phyloP scores from a whole-genome alignment of 768 basidiomycete genomes.

The Collybia nuda region DNA sequence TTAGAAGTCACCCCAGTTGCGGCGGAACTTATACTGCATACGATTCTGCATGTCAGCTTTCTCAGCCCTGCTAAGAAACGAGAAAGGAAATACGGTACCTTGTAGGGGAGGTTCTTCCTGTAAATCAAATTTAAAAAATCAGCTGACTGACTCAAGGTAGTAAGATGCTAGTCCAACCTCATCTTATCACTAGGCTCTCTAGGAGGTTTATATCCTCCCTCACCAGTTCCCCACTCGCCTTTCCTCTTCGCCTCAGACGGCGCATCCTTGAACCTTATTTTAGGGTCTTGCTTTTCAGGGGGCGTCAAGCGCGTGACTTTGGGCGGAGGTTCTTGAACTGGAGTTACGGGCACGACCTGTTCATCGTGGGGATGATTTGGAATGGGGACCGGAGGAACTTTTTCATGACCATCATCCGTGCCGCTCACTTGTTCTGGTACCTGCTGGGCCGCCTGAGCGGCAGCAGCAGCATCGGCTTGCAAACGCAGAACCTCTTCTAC shows the following conservation, averaged over 20 bases:
- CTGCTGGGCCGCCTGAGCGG: constrained; percentile 17
- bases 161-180: constrained; percentile 41
- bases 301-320: constrained; percentile 57
- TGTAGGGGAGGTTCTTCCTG: constrained; percentile 85
- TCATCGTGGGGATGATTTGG: constrained; percentile 35
- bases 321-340: constrained; percentile 32
- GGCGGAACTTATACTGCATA: constrained; percentile 88
- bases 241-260: constrained; percentile 49
- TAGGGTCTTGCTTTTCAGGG: constrained; percentile 73
- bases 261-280: constrained; percentile 57
- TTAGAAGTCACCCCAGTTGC: constrained; percentile 87
- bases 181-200: constrained; percentile 73
- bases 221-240: constrained; percentile 73
- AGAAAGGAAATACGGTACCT: constrained; percentile 47
- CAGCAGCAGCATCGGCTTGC: constrained; percentile 37
- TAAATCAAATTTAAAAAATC: neutral
- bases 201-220: constrained; percentile 72
- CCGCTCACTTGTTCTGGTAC: constrained; percentile 4
- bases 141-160: constrained; percentile 1
- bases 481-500: constrained; percentile 66
- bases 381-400: constrained; percentile 13
- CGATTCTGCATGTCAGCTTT: constrained; percentile 53
- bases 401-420: constrained; percentile 7
- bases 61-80: constrained; percentile 16
- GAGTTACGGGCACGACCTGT: constrained; percentile 20